phyloP scores from a whole-genome alignment of 176 grass and related monocot genomes.

The Carex myosuroides region DNA sequence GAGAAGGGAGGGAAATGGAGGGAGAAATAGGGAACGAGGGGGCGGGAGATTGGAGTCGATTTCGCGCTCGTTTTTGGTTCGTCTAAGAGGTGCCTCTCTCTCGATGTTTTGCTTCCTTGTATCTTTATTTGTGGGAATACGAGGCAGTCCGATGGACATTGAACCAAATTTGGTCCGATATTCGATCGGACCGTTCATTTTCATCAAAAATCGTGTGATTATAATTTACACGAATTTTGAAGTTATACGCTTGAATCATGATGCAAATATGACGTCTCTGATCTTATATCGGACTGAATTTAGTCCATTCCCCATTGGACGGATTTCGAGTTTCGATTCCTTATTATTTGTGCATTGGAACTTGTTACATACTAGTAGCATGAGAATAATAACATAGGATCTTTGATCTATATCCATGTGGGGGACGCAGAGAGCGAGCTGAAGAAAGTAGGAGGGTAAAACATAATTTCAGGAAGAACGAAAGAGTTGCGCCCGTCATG shows the following conservation, averaged over 20 bases:
- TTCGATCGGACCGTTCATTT: too few relatives aligned
- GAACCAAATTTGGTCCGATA: too few relatives aligned
- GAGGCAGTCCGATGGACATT: too few relatives aligned
- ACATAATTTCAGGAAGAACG: not conserved
- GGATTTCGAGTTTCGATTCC: not conserved
- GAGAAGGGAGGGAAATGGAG: not conserved
- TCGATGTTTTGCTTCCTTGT: not conserved
- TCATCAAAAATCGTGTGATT: too few relatives aligned
- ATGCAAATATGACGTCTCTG: too few relatives aligned
- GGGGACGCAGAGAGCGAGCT: not conserved
- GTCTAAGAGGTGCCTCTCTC: not conserved
- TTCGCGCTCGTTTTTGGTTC: constrained; percentile 7
- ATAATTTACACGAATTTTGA: too few relatives aligned
- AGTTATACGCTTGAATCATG: too few relatives aligned
- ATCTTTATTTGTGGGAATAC: not conserved
- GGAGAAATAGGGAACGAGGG: not conserved
- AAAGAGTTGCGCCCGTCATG: not conserved
- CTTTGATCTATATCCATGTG: not conserved
- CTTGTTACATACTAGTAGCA: not conserved
- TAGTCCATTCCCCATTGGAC: too few relatives aligned
- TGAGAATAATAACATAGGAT: not conserved
- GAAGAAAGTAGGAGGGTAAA: not conserved
- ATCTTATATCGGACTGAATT: too few relatives aligned
- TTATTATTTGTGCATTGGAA: not conserved
- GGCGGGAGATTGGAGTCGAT: constrained; percentile 10